Evolutionary conservation across 345 rosid genomes (phyloP).

Genomic region (Lepidium africanum): DNA sequence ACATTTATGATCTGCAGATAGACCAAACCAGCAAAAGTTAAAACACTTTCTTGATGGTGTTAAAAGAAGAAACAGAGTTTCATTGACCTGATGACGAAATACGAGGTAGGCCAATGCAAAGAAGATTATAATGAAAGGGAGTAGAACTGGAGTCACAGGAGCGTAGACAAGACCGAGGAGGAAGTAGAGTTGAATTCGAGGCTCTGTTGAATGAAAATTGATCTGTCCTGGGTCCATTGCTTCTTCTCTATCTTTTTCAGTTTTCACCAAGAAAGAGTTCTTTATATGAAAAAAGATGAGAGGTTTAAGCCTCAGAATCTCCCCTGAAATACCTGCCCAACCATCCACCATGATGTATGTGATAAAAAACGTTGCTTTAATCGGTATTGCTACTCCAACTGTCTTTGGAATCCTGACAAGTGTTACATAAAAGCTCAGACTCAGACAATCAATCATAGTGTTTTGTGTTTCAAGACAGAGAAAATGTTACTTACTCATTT

Average conservation of each 20-base stretch:
- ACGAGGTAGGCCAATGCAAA: slow-evolving; percentile 76
- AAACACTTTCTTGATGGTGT: not conserved
- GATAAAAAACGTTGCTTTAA: slow-evolving; percentile 88
- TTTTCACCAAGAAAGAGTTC: slow-evolving; percentile 85
- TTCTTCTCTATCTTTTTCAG: slow-evolving; percentile 88
- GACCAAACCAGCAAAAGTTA: not conserved
- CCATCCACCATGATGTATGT: slow-evolving; percentile 97
- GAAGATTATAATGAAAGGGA: slow-evolving; percentile 84
- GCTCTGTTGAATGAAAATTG: slow-evolving; percentile 79
- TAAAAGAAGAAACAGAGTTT: not conserved
- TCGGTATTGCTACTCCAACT: slow-evolving; percentile 79
- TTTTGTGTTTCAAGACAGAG: too few relatives aligned
- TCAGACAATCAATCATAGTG: not conserved
- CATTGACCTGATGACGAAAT: slow-evolving; percentile 84
- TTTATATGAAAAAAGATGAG: slow-evolving; percentile 81
- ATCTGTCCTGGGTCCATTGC: slow-evolving; percentile 96
- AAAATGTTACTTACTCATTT: slow-evolving; percentile 40
- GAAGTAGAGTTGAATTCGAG: slow-evolving; percentile 88
- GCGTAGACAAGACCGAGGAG: slow-evolving; percentile 90
- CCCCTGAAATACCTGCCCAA: slow-evolving; percentile 94
- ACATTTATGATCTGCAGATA: slow-evolving; percentile 75
- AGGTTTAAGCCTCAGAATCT: slow-evolving; percentile 79
- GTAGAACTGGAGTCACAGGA: slow-evolving; percentile 67
- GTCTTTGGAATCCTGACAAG: slow-evolving; percentile 65
- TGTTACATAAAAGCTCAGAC: not conserved